Evolutionary conservation across 75 land plant species (phyloP), one percentile per base, ranked within the genome.

Genomic region (Sequoiadendron giganteum): DNA sequence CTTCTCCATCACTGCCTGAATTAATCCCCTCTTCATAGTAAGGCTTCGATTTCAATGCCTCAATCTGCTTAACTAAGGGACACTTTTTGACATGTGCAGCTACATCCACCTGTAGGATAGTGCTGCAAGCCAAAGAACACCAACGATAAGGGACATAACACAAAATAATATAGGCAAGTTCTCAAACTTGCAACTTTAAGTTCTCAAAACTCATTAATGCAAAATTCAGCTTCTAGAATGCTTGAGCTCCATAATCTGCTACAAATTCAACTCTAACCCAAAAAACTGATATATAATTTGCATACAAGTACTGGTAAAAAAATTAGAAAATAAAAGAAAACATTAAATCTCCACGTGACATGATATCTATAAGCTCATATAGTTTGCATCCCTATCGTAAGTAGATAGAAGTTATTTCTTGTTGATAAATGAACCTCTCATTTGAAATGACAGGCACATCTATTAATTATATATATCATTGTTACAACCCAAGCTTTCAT

Each of bases 21-120:
- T 97, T 96, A 13, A 96, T 86, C 32, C 97, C 97, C 86, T 94
- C 93, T 6, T 91, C 73, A 82, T 93, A 95, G 83, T 89, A 96
- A 13, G 93, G 90, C 56, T 93, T 93, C 19, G 25, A 21, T 68
- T 91, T 43, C 86, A 94, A 89, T 14, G 90, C 89, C 32, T 90
- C 88, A 39, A 87, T 84, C 87, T 92, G 97, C 88, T 95, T 94
- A 15, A 86, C 49, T 7, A 90, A 89, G n/a, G 98, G 99, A 89
- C 99, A 97, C 89, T 88, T 94, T 88, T 87, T 91, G 1, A 93
- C 8, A 90, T 97, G 99, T 10, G 89, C 90, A 18, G 90, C 94
- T n/a, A 96, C 87, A 78, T 92, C 93, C 28, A 89, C 93, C 84
- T 90, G 49, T 38, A 93, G 89, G 52, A 97, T 89, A 43, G 92